Conservation (phyloP, 73 alveolate genomes). For the Paramecium octaurelia region DNA sequence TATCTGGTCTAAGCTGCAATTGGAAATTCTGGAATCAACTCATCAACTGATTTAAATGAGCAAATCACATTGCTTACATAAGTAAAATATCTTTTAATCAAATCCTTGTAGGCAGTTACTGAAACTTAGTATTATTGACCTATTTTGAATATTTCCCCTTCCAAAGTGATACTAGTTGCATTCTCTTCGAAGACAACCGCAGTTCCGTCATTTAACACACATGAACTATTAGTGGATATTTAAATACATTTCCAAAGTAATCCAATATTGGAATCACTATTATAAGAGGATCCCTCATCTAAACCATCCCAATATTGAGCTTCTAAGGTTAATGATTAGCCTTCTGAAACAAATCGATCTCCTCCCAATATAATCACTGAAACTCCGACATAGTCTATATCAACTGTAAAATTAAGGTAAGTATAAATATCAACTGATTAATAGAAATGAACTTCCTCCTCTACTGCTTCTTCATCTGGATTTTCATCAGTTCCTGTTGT, state of each 20-base stretch:
- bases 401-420: neutral
- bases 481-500: neutral
- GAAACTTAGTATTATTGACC: neutral
- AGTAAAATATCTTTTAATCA: neutral
- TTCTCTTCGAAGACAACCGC: neutral
- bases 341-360: neutral
- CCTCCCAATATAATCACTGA: constrained; percentile 5
- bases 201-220: neutral
- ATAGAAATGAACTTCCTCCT: neutral
- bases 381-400: neutral
- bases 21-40: neutral
- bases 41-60: neutral
- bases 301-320: neutral
- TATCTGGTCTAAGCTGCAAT: neutral
- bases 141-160: neutral
- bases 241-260: neutral
- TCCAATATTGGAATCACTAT: neutral
- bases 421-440: neutral
- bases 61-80: neutral
- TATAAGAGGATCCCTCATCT: neutral
- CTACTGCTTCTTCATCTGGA: neutral
- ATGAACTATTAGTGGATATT: neutral
- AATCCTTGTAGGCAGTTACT: neutral
- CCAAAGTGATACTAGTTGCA: neutral
- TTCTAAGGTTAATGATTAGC: neutral